Conservation (phyloP, 768 basidiomycete genomes). For the Podaxis carcinomalis region DNA sequence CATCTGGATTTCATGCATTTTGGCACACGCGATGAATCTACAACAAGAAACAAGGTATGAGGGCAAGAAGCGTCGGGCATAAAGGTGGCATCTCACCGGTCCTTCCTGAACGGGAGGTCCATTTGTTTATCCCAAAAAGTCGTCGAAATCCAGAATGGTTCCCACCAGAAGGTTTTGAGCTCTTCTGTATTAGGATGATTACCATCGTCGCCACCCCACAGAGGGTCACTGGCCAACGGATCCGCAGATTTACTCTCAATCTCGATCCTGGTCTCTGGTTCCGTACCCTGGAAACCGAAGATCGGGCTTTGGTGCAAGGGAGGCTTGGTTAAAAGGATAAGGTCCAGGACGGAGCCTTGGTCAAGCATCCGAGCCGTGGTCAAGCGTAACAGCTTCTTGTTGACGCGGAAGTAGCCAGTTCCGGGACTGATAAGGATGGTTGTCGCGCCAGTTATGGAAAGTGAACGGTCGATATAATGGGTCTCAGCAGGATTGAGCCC, state of each 20-base stretch:
- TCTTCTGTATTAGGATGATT: constrained; percentile 26
- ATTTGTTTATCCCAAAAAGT: constrained; percentile 87
- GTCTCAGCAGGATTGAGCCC: constrained; percentile 90
- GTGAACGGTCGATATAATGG: constrained; percentile 92
- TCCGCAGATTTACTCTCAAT: constrained; percentile 52
- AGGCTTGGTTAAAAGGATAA: constrained; percentile 85
- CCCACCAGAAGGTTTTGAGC: constrained; percentile 61
- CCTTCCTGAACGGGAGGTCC: constrained; percentile 76
- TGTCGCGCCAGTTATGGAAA: constrained; percentile 81
- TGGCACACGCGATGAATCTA: constrained; percentile 91
- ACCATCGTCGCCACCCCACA: constrained; percentile 71
- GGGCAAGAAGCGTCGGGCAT: neutral
- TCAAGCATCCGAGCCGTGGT: constrained; percentile 93
- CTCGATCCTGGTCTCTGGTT: constrained; percentile 46
- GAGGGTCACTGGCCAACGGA: constrained; percentile 61
- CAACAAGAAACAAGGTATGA: constrained; percentile 4
- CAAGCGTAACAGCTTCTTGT: constrained; percentile 82
- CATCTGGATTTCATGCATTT: constrained; percentile 97
- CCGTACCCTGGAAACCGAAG: constrained; percentile 78
- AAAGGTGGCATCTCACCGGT: constrained; percentile 45
- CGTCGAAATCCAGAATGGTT: constrained; percentile 81
- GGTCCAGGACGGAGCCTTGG: constrained; percentile 87
- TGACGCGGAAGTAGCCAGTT: constrained; percentile 89
- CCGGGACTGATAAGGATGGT: constrained; percentile 90
- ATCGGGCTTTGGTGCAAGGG: constrained; percentile 93